Base-by-base conservation (phyloP, 2,329 filamentous ascomycete genomes). In the Lasiodiplodia gonubiensis region DNA sequence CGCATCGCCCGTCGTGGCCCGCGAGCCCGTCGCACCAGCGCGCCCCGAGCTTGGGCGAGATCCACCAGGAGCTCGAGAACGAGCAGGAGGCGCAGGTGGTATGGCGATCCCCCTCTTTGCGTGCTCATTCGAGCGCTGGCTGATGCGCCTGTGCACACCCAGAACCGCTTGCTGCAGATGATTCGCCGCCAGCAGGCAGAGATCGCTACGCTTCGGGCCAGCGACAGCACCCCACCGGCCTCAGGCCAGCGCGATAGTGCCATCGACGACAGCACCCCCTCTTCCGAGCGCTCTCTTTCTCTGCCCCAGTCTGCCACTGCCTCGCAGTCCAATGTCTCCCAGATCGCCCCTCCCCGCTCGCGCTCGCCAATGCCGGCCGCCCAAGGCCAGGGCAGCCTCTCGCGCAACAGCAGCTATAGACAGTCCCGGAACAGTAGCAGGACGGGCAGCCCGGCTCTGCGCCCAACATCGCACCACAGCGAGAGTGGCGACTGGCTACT, bases 81-180 rank as follows among this genome's bases (percentile, higher is more conserved):
- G 91, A 93, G 79, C 90, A 93, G 76, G 91, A 93, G 74, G 89
- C 88, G 27, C 90, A 93, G 79, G 91, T 93, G 70, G 88, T 90
- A 81, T 61, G 86, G 79, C 37, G 11, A 35, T 33, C 55, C 39
- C 35, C 49, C 35, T 37, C 49, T 10, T 37, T 60, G 39, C 21
- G 21, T 60, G 52, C 35, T 14, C 12, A 16, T 18, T 25, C 42
- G 3, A 2, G 6, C 6, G 2, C 54, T 46, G 23, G 46, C 33
- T 30, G 18, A 42, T 25, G 37, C 30, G 14, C 33, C 33, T 27
- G 27, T 27, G 25, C 27, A 37, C 25, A 39, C 37, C 8, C 70
- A 90, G 88, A 94, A 94, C 75, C 88, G 92, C 12, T 85, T 94
- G 2, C 83, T 94, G 53, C 86, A 87, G 68, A 90, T 92, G 87